A percentile compares a stretch with the other conserved stretches of the same genome.
Evolutionary conservation across 2,329 filamentous ascomycete species (phyloP).

Genomic region (Sclerotinia sclerotiorum): DNA sequence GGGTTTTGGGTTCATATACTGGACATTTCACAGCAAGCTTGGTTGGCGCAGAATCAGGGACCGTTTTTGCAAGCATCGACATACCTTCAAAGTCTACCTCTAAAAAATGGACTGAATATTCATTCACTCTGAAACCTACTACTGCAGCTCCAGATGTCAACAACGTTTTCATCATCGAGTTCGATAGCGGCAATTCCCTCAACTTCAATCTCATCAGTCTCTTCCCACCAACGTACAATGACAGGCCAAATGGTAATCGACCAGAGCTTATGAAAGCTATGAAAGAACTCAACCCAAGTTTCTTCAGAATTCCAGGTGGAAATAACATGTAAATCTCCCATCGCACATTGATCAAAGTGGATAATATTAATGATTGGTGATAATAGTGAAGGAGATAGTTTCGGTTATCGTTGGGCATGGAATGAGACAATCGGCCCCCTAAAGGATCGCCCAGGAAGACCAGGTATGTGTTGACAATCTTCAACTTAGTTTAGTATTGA

Average conservation of each 20-base stretch:
- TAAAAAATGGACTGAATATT: slow-evolving; percentile 30
- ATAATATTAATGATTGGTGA: slow-evolving; percentile 33
- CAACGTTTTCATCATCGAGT: slow-evolving; percentile 57
- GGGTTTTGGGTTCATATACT: slow-evolving; percentile 24
- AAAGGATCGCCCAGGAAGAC: slow-evolving; percentile 40
- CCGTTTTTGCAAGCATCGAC: slow-evolving; percentile 31
- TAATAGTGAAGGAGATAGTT: slow-evolving; percentile 34
- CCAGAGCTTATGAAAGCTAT: slow-evolving; percentile 55
- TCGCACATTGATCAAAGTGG: neutral
- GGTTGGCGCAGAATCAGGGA: slow-evolving; percentile 25
- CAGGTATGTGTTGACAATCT: slow-evolving; percentile 45
- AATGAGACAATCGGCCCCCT: slow-evolving; percentile 46
- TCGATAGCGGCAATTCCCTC: slow-evolving; percentile 46
- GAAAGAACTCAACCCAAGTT: slow-evolving; percentile 51
- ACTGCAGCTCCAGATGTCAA: slow-evolving; percentile 43
- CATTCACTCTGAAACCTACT: slow-evolving; percentile 17
- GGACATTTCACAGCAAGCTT: slow-evolving; percentile 27
- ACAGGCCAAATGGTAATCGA: slow-evolving; percentile 55
- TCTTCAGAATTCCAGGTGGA: slow-evolving; percentile 64
- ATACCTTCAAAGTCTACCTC: slow-evolving; percentile 26
- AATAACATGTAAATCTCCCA: slow-evolving; percentile 52
- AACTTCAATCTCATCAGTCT: slow-evolving; percentile 60
- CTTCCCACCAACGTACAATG: slow-evolving; percentile 60
- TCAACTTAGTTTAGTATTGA: neutral
- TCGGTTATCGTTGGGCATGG: slow-evolving; percentile 40